Evolutionary conservation across 441 rosid genomes (phyloP), one percentile per base, ranked within the genome.

Genomic region (Euphorbia schlechtendalii): DNA sequence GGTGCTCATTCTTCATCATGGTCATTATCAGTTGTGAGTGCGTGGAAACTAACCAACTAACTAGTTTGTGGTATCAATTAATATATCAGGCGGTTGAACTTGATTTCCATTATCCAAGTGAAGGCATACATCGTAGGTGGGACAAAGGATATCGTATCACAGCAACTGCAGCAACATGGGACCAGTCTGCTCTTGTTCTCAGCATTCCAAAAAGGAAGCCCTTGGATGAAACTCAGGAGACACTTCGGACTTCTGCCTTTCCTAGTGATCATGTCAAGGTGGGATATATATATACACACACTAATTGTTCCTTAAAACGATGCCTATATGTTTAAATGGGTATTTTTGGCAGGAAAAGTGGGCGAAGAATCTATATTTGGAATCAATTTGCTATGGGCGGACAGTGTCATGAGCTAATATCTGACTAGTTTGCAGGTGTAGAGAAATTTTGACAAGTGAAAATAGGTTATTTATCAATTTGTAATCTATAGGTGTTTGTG

Each of bases 111-210:
- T 89, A 87, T 68, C 96, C 96, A 1, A 90, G 97, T 0, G 97
- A 90, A 59, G 96, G 96, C 27, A 90, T 88, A 69, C 97, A 90
- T 60, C 74, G 82, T 48, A 74, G 97, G 20, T 90, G 97, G 97
- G 93, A 82, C 21, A 46, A 22, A 27, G 95, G 96, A 45, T 90
- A 78, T 56, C 88, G 96, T 8, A 86, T 90, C 59, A 88, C 97
- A 34, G 80, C 97, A 27, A 83, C 87, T 41, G 97, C 96, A 54
- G 97, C 92, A 57, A 90, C 89, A 12, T 73, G 67, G 61, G 97
- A 90, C 56, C 97, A 90, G 73, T 83, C 97, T 12, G 97, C 97
- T 58, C 75, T 90, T 46, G 76, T 90, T 58, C 86, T 90, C 17
- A 90, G 97, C 28, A 74, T 83, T 24, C 96, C 96, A 0, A 75